Percentiles rank a stretch among this genome's conserved stretches.
Conservation (phyloP, 495 filamentous ascomycete species). For the Aspergillus ellipticus region DNA sequence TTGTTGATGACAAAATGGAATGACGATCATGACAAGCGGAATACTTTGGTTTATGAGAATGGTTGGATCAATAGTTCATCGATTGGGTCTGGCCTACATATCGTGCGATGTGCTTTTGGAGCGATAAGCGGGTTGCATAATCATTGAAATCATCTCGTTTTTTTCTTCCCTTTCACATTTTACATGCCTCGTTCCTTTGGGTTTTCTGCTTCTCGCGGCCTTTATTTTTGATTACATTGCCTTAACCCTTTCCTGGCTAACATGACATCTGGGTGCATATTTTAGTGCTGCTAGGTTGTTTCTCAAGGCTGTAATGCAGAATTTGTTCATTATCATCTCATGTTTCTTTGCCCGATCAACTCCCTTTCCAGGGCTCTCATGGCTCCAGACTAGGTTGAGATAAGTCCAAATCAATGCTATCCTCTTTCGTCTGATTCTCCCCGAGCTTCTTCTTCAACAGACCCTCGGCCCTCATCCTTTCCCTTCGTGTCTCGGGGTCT, state of each 20-base stretch:
- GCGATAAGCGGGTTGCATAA: neutral
- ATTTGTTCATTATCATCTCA: neutral
- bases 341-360: neutral
- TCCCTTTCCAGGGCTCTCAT: neutral
- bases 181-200: neutral
- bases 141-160: neutral
- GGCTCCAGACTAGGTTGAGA: neutral
- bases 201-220: neutral
- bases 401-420: neutral
- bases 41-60: neutral
- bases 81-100: neutral
- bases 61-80: neutral
- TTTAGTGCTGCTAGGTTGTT: neutral
- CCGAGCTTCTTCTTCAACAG: constrained; percentile 40
- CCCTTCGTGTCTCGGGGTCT: constrained; percentile 51
- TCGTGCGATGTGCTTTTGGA: neutral
- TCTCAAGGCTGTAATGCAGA: neutral
- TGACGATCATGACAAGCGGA: neutral
- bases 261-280: neutral
- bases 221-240: neutral
- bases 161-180: neutral
- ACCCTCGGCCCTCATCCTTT: constrained; percentile 61
- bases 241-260: too few relatives aligned
- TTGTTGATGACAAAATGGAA: neutral
- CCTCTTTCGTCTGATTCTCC: constrained; percentile 20